phyloP scores from a whole-genome alignment of 2,329 filamentous ascomycete genomes.

The Parastagonospora avenae region DNA sequence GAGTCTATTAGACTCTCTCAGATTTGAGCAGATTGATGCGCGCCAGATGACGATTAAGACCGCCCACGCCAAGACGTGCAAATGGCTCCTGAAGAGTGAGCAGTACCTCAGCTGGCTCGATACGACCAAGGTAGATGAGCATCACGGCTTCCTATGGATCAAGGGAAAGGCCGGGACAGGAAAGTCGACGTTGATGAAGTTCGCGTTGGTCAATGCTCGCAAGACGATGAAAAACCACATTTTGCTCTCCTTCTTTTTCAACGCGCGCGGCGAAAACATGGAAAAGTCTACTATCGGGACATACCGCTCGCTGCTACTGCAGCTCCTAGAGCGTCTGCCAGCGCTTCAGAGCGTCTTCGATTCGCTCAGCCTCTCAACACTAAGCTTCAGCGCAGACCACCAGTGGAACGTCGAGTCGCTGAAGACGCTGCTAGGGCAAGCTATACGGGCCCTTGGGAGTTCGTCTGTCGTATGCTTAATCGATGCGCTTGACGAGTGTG shows the following conservation, averaged over 20 bases:
- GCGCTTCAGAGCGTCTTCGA: conserved; percentile 7
- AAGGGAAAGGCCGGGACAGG: conserved; percentile 44
- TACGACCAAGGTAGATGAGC: no score
- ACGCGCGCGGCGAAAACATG: conserved; percentile 23
- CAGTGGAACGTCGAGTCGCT: conserved; percentile 19
- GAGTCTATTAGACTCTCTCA: conserved; percentile 40
- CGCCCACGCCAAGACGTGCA: conserved; percentile 48
- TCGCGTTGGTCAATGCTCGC: conserved; percentile 12
- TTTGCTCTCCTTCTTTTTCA: conserved; percentile 33
- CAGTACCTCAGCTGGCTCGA: conserved; percentile 33
- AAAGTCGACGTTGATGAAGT: conserved; percentile 54
- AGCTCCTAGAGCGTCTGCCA: conserved; percentile 25
- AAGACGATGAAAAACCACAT: conserved; percentile 8
- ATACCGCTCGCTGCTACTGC: conserved; percentile 32
- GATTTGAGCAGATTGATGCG: conserved; percentile 49
- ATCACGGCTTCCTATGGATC: conserved; percentile 44
- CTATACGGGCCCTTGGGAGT: conserved; percentile 14
- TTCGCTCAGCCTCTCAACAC: conserved; percentile 2
- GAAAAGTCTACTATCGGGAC: conserved; percentile 30
- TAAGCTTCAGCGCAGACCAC: conserved; percentile 4
- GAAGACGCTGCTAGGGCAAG: conserved; percentile 22
- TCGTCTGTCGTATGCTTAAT: conserved; percentile 22
- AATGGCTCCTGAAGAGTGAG: conserved; percentile 47
- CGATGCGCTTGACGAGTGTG: conserved; percentile 58
- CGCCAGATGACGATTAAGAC: conserved; percentile 45